A percentile compares a stretch with the other conserved stretches of the same genome.
phyloP scores from a whole-genome alignment of 2,329 filamentous ascomycete genomes.

The Conoideocrella luteorostrata region DNA sequence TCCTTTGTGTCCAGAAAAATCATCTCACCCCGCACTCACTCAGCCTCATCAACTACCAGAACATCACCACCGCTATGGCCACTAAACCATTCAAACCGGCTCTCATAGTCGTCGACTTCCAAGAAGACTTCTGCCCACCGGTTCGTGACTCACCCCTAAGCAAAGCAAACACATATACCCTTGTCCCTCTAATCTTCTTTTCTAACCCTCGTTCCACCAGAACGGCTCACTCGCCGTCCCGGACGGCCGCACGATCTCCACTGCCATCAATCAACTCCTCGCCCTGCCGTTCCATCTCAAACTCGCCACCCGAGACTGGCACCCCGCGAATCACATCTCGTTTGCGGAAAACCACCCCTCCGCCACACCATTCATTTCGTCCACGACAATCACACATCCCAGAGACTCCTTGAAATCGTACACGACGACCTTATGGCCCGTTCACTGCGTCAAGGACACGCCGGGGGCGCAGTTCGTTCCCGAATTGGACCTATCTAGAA shows the following conservation, averaged over 20 bases:
- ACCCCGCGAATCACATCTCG: constrained; percentile 76
- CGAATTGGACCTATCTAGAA: constrained; percentile 53
- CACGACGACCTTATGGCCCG: constrained; percentile 73
- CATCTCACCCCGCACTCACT: background rate
- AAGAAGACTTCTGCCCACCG: constrained; percentile 91
- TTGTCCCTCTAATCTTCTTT: no score
- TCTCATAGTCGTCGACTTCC: constrained; percentile 74
- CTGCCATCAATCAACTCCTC: constrained; percentile 69
- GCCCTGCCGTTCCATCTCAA: constrained; percentile 63
- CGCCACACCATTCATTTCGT: constrained; percentile 62
- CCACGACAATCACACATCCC: constrained; percentile 60
- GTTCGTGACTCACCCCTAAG: constrained; percentile 37
- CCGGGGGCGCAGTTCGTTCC: constrained; percentile 66
- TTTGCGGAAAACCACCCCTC: constrained; percentile 74
- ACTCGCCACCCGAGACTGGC: constrained; percentile 88
- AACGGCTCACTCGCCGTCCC: constrained; percentile 79
- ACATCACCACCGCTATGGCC: constrained; percentile 2
- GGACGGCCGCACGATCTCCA: constrained; percentile 62
- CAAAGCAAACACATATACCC: no score
- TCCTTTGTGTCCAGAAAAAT: no score
- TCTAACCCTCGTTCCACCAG: constrained; percentile 36
- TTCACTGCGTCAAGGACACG: constrained; percentile 76
- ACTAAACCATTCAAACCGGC: constrained; percentile 38
- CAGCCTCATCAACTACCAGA: no score
- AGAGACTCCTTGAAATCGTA: constrained; percentile 56